Evolutionary conservation across 139 green algal species (phyloP), one percentile per base, ranked within the genome.

Genomic region (Limnomonas spitsbergensis): DNA sequence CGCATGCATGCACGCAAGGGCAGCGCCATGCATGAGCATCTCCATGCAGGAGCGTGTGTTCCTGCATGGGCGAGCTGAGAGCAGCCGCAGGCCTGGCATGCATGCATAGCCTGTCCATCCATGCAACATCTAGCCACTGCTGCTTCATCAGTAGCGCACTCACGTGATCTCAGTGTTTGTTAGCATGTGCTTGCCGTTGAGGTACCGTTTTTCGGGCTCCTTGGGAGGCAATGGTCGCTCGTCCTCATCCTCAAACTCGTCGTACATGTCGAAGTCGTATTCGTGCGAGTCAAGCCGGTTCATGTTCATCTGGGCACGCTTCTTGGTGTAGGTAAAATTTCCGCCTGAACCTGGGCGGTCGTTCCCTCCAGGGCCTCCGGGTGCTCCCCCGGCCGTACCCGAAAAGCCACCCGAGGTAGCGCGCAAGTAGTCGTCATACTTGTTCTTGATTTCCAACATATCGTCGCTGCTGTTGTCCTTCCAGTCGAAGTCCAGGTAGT

Each of bases 141-240:
- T n/a, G n/a, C n/a, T 61, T 14, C 47, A 61, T 29, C 47, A 20
- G 47, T 29, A 14, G 20, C 20, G 47, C 47, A 61, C 68, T 74
- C 29, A 74, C 68, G 35, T 74, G 36, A 74, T 74, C 4, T 74
- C 68, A 32, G 9, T 47, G 68, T 74, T 74, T 40, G 68, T 74
- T n/a, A 74, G 68, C 6, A 74, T 47, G 6, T 74, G 68, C 68
- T 74, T 74, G 35, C 68, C 68, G 24, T 74, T 74, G 9, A 74
- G 68, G 36, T 35, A 74, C 6, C 68, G 68, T 20, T 42, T 42
- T 32, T 74, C 68, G 9, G 6, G 26, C 61, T 36, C 61, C 27
- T 37, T 34, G 6, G 61, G 61, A 7, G 26, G 61, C 29, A 24
- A 7, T 37, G 61, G 61, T 34, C 26, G 6, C 9, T 34, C 56